These are phyloP conservation scores for Cladosporium oxysporum DNA, from an alignment of 2,329 filamentous ascomycete species.

Conservation along the genomic window DNA sequence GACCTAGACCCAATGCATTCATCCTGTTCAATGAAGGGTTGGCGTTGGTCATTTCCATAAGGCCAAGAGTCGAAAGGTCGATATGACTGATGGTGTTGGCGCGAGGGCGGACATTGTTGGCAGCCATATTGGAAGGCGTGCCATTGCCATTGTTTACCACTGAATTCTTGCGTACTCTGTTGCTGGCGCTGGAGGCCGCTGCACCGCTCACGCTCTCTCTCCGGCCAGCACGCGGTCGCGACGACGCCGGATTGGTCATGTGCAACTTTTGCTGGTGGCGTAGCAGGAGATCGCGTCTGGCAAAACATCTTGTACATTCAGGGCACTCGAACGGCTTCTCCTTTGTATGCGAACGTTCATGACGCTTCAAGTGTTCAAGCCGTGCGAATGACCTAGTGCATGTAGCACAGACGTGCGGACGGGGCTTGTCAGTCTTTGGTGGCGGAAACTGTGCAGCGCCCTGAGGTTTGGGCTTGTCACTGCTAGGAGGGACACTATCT, in stretches of 20 bases:
- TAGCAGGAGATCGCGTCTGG: constrained; percentile 84
- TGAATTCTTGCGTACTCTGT: constrained; percentile 88
- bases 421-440: constrained; percentile 95
- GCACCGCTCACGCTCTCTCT: constrained; percentile 82
- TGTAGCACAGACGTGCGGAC: constrained; percentile 89
- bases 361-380: constrained; percentile 93
- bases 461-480: constrained; percentile 10
- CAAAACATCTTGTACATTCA: constrained; percentile 92
- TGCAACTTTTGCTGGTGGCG: constrained; percentile 98
- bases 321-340: constrained; percentile 98
- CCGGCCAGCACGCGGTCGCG: constrained; percentile 77
- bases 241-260: constrained; percentile 84
- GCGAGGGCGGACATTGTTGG: constrained; percentile 73
- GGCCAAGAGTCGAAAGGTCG: constrained; percentile 71
- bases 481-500: constrained; percentile 25
- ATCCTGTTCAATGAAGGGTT: constrained; percentile 29
- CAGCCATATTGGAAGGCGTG: constrained; percentile 37
- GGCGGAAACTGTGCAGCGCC: constrained; percentile 60
- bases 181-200: constrained; percentile 62
- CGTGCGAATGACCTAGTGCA: constrained; percentile 92
- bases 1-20: constrained; percentile 28
- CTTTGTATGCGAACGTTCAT: constrained; percentile 97
- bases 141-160: constrained; percentile 64
- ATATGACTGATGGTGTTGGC: constrained; percentile 97
- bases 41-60: constrained; percentile 32